phyloP scores from a whole-genome alignment of 1,284 basidiomycete species.

The Puccinia hordei region DNA sequence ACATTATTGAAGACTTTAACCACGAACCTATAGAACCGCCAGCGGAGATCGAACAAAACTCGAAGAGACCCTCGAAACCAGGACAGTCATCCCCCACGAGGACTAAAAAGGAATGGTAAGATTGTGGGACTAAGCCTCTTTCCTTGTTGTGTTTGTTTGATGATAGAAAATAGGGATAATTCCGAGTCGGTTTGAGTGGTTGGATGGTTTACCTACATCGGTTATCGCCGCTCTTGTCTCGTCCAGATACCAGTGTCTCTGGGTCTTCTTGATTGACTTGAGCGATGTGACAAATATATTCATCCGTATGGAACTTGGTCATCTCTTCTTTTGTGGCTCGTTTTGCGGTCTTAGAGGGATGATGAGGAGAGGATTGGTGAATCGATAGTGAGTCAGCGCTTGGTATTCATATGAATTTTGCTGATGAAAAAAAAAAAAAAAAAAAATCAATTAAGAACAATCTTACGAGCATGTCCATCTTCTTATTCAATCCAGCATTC shows the following conservation, averaged over 20 bases:
- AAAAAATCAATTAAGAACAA: neutral
- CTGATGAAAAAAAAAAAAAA: conserved; percentile 17
- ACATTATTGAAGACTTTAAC: neutral
- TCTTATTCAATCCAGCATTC: conserved; percentile 83
- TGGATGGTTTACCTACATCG: conserved; percentile 61
- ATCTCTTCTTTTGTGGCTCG: conserved; percentile 79
- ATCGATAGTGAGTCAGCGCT: neutral
- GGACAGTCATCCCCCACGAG: conserved; percentile 93
- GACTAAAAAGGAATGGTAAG: conserved; percentile 60
- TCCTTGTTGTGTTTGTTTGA: neutral
- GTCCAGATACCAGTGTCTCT: conserved; percentile 65
- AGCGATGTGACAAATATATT: conserved; percentile 88
- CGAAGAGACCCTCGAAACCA: conserved; percentile 91
- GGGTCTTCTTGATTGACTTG: conserved; percentile 76
- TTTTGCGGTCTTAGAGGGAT: conserved; percentile 69
- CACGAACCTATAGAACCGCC: conserved; percentile 67
- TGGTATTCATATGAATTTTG: neutral
- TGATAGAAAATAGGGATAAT: neutral
- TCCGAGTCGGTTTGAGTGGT: neutral
- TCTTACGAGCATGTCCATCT: conserved; percentile 85
- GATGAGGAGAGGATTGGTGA: neutral
- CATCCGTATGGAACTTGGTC: conserved; percentile 94
- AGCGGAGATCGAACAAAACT: conserved; percentile 94
- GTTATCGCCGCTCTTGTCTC: conserved; percentile 62
- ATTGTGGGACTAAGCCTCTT: no score